Evolutionary conservation across 768 basidiomycete species (phyloP), one percentile per base, ranked within the genome.

Genomic region (Suillus clintonianus): DNA sequence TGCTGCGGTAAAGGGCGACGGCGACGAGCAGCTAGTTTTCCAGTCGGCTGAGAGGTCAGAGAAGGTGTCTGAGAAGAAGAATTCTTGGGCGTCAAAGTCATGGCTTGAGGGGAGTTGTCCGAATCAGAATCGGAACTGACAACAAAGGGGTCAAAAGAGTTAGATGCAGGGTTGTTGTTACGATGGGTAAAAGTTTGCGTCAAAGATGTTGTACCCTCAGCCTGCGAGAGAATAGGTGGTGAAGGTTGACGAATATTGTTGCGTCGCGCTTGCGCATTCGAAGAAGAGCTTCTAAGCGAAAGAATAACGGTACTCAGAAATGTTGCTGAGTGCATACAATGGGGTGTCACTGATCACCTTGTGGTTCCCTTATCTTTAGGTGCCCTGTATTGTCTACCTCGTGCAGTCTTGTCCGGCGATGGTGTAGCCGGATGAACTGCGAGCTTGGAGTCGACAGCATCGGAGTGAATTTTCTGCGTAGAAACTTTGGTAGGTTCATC

Each of bases 191-290:
- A 71, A 14, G 72, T 68, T 50, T 67, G 74, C 57, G 73, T 60
- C 22, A 69, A 64, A 60, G 39, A 63, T 32, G 68, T 65, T 65
- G 76, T 74, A 71, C 74, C 84, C 85, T 89, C 89, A 85, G 83
- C 87, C 84, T 89, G 88, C 84, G 86, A 85, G 55, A 76, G 70
- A 48, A 82, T 75, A 39, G 85, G 85, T 19, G 88, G 88, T 45
- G 89, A 90, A 24, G 87, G 83, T 72, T 89, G 89, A 64, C 88
- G 88, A 62, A 73, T 78, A 68, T 79, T 81, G 76, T 79, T 82
- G 75, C 83, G 83, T 70, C 83, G 81, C 69, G 76, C 74, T 47
- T 74, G 79, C 66, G 72, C 73, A 65, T 77, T 81, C 61, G 78
- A 53, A 65, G 86, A 87, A 54, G 77, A 60, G 72, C 80, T 85